These are phyloP conservation scores for Sclerotinia subarctica DNA, from an alignment of 2,329 filamentous ascomycete species.

Conservation along the genomic window DNA sequence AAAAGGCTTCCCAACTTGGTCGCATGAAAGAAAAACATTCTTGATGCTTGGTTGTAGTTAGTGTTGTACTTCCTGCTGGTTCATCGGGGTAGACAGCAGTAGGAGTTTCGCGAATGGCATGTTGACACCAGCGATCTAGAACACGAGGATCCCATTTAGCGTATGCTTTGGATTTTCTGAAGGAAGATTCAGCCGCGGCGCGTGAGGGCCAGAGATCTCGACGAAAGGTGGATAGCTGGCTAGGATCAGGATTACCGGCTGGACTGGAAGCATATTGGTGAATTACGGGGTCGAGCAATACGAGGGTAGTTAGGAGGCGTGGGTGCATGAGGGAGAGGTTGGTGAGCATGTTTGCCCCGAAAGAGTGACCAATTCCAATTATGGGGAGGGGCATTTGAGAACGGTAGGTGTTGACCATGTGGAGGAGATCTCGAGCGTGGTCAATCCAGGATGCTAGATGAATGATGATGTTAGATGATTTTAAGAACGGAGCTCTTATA, in stretches of 20 bases:
- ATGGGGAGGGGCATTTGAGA: constrained; percentile 73
- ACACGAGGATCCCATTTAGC: constrained; percentile 77
- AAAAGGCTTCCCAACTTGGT: constrained; percentile 48
- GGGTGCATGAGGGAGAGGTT: constrained; percentile 76
- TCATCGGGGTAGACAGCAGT: constrained; percentile 54
- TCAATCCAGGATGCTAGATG: constrained; percentile 71
- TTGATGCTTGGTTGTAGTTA: constrained; percentile 82
- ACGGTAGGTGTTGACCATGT: constrained; percentile 80
- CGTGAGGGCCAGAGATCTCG: constrained; percentile 81
- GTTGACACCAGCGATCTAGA: constrained; percentile 66
- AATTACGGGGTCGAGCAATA: constrained; percentile 85
- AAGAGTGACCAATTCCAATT: constrained; percentile 82
- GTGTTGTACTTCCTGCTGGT: constrained; percentile 54
- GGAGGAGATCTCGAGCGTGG: constrained; percentile 75
- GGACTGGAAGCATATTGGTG: constrained; percentile 46
- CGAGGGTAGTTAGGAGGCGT: constrained; percentile 69
- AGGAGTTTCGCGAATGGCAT: constrained; percentile 73
- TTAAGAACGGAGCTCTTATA: background rate
- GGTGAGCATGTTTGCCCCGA: constrained; percentile 72
- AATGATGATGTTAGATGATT: constrained; percentile 38
- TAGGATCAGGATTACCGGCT: constrained; percentile 42
- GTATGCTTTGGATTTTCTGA: constrained; percentile 73
- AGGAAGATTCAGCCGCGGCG: constrained; percentile 61
- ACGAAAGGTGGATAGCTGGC: constrained; percentile 64
- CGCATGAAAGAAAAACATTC: constrained; percentile 78